Evolutionary conservation across 2,329 filamentous ascomycete genomes (phyloP).

Genomic region (Venturiaceae sp.): DNA sequence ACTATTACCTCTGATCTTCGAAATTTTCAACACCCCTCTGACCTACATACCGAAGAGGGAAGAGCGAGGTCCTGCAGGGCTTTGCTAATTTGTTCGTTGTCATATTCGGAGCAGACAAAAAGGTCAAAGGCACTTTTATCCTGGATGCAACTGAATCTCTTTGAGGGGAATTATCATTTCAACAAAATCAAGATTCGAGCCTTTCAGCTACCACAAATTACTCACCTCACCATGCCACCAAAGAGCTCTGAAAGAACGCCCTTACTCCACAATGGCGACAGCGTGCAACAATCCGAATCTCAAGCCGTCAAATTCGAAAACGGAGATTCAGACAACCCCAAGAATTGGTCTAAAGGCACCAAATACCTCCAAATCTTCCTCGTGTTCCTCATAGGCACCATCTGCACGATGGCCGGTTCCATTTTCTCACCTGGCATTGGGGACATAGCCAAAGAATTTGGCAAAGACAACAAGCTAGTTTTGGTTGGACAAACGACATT

Average conservation of each 20-base stretch:
- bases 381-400: constrained; percentile 10
- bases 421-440: not conserved
- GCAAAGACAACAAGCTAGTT: not conserved
- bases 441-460: not conserved
- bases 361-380: not conserved
- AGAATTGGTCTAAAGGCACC: not conserved
- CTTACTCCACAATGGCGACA: not conserved
- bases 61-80: too few species aligned
- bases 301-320: not conserved
- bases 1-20: too few species aligned
- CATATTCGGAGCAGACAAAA: too few species aligned
- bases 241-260: not conserved
- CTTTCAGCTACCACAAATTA: too few species aligned
- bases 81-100: too few species aligned
- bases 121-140: too few species aligned
- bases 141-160: too few species aligned
- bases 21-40: too few species aligned
- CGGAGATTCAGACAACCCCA: not conserved
- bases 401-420: not conserved
- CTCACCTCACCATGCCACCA: not conserved
- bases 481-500: not conserved
- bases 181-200: too few species aligned
- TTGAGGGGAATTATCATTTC: too few species aligned
- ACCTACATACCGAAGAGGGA: too few species aligned
- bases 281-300: not conserved